phyloP scores from a whole-genome alignment of 768 basidiomycete species.

The Podaxis sp. region DNA sequence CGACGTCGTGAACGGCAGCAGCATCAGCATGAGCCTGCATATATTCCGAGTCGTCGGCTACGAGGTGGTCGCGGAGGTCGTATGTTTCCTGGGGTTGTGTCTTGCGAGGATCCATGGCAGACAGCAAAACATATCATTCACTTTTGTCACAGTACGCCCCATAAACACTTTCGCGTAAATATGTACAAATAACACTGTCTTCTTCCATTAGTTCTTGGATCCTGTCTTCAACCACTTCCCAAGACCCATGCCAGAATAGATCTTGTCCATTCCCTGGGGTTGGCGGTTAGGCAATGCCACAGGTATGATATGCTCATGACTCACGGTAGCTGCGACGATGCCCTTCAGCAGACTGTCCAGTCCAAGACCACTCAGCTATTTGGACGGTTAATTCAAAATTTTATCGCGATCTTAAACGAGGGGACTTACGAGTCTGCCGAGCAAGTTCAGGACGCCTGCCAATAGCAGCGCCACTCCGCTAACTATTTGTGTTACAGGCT shows the following conservation, averaged over 20 bases:
- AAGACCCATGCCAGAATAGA: conserved; percentile 29
- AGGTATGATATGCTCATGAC: background rate
- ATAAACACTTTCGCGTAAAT: background rate
- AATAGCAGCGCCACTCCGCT: conserved; percentile 32
- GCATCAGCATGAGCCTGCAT: conserved; percentile 10
- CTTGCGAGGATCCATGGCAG: background rate
- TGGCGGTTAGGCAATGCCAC: background rate
- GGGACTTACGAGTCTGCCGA: conserved; percentile 23
- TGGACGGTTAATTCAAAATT: background rate
- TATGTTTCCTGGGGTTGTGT: conserved; percentile 2
- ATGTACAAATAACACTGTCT: background rate
- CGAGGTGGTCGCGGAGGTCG: conserved; percentile 7
- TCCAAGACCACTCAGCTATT: conserved; percentile 25
- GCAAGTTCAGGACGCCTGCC: conserved; percentile 31
- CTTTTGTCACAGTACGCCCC: background rate
- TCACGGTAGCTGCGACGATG: conserved; percentile 26
- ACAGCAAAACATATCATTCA: background rate
- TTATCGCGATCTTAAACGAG: background rate
- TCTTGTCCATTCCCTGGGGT: conserved; percentile 28
- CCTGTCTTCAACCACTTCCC: conserved; percentile 22
- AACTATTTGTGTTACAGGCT: conserved; percentile 33
- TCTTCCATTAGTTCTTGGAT: no score
- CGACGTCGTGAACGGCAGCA: conserved; percentile 32
- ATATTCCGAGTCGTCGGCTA: background rate
- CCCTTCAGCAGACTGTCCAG: conserved; percentile 28